Conservation (phyloP, 768 basidiomycete genomes). For the Suillus subaureus region DNA sequence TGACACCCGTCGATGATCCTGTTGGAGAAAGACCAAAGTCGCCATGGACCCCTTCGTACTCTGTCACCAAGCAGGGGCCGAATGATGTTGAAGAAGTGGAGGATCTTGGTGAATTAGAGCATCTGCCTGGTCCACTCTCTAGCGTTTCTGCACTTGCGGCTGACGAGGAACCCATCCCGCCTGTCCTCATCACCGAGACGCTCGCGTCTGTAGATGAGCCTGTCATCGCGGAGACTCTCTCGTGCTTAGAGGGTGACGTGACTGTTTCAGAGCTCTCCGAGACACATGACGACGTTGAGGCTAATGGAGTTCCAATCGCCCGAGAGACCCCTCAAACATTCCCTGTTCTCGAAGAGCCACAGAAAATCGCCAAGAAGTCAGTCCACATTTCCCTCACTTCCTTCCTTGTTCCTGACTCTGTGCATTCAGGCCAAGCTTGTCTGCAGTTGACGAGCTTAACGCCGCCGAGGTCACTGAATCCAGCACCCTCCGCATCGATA, state of each 20-base stretch:
- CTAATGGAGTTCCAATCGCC: background rate
- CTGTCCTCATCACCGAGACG: slow-evolving; percentile 7
- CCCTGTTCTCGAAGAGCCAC: slow-evolving; percentile 19
- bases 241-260: background rate
- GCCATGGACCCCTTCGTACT: slow-evolving; percentile 39
- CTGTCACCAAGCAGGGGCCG: slow-evolving; percentile 36
- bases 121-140: slow-evolving; percentile 5
- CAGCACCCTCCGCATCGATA: slow-evolving; percentile 15
- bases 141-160: background rate
- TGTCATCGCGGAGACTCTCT: slow-evolving; percentile 2
- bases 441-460: slow-evolving; percentile 13
- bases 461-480: background rate
- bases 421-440: slow-evolving; percentile 10
- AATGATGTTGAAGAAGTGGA: slow-evolving; percentile 12
- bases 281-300: background rate
- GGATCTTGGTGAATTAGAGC: slow-evolving; percentile 14
- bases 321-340: slow-evolving; percentile 13
- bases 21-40: slow-evolving; percentile 31
- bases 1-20: slow-evolving; percentile 8
- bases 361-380: slow-evolving; percentile 15
- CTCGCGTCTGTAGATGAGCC: slow-evolving; percentile 5
- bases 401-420: slow-evolving; percentile 7
- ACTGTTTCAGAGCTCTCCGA: background rate
- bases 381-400: slow-evolving; percentile 4
- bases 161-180: slow-evolving; percentile 5